These are phyloP conservation scores for Microsporum ferrugineum DNA, from an alignment of 2,329 filamentous ascomycete genomes.

Conservation along the genomic window DNA sequence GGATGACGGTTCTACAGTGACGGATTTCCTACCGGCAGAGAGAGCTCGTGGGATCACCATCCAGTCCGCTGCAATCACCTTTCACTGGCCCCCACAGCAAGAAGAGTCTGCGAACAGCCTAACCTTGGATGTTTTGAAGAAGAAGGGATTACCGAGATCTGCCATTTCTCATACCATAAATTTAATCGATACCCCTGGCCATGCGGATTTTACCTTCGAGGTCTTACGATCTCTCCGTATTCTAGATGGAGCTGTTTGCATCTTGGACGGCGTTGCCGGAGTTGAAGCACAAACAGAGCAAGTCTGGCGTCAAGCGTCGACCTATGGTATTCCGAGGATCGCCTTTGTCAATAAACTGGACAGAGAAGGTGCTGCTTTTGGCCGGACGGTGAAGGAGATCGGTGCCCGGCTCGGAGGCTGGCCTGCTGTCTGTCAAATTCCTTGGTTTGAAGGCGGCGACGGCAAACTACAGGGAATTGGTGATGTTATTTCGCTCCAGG, in stretches of 20 bases:
- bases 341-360: constrained; percentile 79
- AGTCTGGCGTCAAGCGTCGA: constrained; percentile 83
- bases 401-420: constrained; percentile 66
- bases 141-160: constrained; percentile 39
- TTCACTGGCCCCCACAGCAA: constrained; percentile 64
- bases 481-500: constrained; percentile 66
- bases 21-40: constrained; percentile 90
- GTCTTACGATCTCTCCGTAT: constrained; percentile 82
- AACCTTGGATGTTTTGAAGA: constrained; percentile 17
- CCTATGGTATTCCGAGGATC: constrained; percentile 72
- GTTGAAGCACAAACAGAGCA: constrained; percentile 96
- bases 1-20: constrained; percentile 91
- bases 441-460: constrained; percentile 70
- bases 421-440: constrained; percentile 88
- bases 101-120: constrained; percentile 13
- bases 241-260: constrained; percentile 81
- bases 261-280: constrained; percentile 81
- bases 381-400: constrained; percentile 73
- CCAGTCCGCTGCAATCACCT: constrained; percentile 91
- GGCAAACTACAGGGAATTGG: constrained; percentile 72
- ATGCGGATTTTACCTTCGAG: constrained; percentile 96
- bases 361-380: constrained; percentile 70
- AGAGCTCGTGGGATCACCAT: constrained; percentile 90
- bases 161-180: constrained; percentile 61
- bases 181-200: constrained; percentile 89